A percentile compares a stretch with the other conserved stretches of the same genome.
These are phyloP conservation scores for Oenanthe javanica DNA, from an alignment of 140 eudicot species.

Conservation along the genomic window DNA sequence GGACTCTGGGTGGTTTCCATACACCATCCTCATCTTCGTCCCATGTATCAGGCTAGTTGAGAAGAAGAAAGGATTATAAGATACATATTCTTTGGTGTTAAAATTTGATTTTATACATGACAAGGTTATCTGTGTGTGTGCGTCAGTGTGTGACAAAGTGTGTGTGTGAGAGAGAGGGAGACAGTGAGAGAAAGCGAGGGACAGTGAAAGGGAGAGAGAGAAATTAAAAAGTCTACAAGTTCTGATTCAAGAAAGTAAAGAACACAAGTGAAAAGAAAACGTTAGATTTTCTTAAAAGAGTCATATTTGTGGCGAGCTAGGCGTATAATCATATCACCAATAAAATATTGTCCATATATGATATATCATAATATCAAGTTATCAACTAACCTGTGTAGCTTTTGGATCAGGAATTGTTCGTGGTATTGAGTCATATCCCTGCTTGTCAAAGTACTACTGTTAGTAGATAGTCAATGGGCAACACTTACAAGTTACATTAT, in stretches of 20 bases:
- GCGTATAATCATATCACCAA: not conserved
- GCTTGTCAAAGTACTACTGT: not conserved
- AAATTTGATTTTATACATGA: not conserved
- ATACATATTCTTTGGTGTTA: not conserved
- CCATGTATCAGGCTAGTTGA: slow-evolving; percentile 33
- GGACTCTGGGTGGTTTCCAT: slow-evolving; percentile 33
- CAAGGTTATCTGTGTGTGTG: not conserved
- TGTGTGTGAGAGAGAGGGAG: not conserved
- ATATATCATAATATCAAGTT: not conserved
- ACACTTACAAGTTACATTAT: not conserved
- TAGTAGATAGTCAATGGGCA: not conserved
- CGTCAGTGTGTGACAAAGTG: not conserved
- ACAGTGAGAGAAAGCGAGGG: not conserved
- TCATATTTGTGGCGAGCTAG: not conserved
- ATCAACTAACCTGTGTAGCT: slow-evolving; percentile 41
- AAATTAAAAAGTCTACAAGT: too few species aligned
- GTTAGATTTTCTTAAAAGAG: too few species aligned
- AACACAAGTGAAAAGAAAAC: not conserved
- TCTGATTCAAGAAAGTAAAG: not conserved
- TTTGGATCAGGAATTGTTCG: slow-evolving; percentile 39
- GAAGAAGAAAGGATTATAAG: not conserved
- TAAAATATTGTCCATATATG: not conserved
- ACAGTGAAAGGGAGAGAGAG: too few species aligned
- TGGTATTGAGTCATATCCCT: slow-evolving; percentile 42
- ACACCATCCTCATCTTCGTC: slow-evolving; percentile 48